A percentile compares a stretch with the other conserved stretches of the same genome.
These are phyloP conservation scores for Kwoniella botswanensis DNA, from an alignment of 768 basidiomycete genomes.

Conservation along the genomic window DNA sequence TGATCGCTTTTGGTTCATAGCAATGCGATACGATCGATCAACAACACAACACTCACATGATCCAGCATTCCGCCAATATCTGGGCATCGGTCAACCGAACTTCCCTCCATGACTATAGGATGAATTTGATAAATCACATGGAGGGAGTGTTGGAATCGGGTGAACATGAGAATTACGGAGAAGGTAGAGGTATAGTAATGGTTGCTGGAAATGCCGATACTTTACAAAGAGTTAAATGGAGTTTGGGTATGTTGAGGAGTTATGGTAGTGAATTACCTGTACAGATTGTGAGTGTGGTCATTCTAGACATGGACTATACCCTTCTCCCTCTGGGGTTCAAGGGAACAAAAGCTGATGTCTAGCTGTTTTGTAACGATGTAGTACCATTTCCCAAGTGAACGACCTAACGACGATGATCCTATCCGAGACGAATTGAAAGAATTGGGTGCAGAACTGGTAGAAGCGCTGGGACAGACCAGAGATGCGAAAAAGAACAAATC, in stretches of 20 bases:
- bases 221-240: slow-evolving; percentile 44
- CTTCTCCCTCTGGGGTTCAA: too few relatives aligned
- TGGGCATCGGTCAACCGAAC: slow-evolving; percentile 55
- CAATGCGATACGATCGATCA: slow-evolving; percentile 46
- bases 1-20: slow-evolving; percentile 7
- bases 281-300: slow-evolving; percentile 42
- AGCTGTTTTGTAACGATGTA: background rate
- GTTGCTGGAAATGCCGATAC: slow-evolving; percentile 62
- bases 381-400: slow-evolving; percentile 60
- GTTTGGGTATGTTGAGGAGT: slow-evolving; percentile 42
- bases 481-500: slow-evolving; percentile 57
- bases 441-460: slow-evolving; percentile 63
- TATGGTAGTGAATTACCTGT: slow-evolving; percentile 50
- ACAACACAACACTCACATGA: slow-evolving; percentile 55
- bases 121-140: slow-evolving; percentile 52
- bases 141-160: slow-evolving; percentile 35
- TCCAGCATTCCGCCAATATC: slow-evolving; percentile 48
- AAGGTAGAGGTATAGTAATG: slow-evolving; percentile 60
- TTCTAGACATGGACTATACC: background rate
- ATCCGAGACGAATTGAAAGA: slow-evolving; percentile 61
- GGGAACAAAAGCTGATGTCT: too few relatives aligned
- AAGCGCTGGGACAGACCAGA: slow-evolving; percentile 46
- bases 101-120: slow-evolving; percentile 44
- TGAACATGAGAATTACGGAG: slow-evolving; percentile 39
- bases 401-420: slow-evolving; percentile 50